Conservation (phyloP, 306 rosid genomes). For the Fragaria nilgerrensis region DNA sequence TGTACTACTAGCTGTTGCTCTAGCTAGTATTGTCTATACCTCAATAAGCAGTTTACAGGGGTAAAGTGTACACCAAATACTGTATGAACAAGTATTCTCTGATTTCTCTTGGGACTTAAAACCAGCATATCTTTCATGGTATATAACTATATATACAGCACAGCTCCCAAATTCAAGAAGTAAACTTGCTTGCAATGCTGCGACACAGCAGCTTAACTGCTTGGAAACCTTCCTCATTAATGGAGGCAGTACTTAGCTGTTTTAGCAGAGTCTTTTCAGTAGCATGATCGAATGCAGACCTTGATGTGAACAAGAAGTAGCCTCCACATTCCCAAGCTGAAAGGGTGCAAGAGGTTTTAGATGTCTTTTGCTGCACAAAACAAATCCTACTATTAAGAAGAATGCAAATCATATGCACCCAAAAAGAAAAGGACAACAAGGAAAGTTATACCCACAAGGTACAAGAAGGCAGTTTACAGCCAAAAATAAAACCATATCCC, state of each 20-base stretch:
- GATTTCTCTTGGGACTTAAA: not conserved
- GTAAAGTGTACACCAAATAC: not conserved
- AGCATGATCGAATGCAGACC: constrained; percentile 33
- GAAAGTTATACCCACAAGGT: not conserved
- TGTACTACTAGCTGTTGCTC: constrained; percentile 87
- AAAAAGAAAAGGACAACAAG: not conserved
- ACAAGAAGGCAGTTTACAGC: not conserved
- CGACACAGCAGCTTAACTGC: constrained; percentile 36
- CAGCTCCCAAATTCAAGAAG: constrained; percentile 12
- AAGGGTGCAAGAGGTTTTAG: constrained; percentile 16
- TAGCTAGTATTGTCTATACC: constrained; percentile 55
- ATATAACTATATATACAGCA: not conserved
- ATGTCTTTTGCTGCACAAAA: constrained; percentile 24
- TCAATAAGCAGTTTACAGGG: not conserved
- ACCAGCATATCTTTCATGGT: constrained; percentile 6
- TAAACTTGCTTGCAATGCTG: constrained; percentile 18
- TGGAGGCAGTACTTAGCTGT: constrained; percentile 19
- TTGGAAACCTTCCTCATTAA: constrained; percentile 31
- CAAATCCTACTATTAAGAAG: not conserved
- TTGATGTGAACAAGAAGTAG: constrained; percentile 33
- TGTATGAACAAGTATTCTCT: not conserved
- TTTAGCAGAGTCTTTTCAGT: constrained; percentile 24
- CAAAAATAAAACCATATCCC: not conserved
- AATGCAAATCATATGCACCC: constrained; percentile 1
- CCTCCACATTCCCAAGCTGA: constrained; percentile 51